Evolutionary conservation across 225 moss, liverwort and hornwort genomes (phyloP).

Genomic region (Straminergon stramineum): DNA sequence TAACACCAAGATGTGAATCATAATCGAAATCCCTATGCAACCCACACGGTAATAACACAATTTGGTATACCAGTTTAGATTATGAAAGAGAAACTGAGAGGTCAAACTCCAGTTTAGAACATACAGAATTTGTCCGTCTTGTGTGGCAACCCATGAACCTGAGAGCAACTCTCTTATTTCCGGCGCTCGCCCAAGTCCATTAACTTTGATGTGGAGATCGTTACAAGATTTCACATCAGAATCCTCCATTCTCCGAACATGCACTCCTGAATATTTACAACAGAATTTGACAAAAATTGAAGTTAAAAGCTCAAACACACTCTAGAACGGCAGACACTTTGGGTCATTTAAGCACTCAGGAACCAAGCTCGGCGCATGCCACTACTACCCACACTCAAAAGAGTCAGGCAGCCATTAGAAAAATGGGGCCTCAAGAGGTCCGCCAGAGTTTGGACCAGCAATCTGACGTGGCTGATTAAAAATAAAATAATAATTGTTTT

Average conservation of each 20-base stretch:
- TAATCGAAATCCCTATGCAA: too few species aligned
- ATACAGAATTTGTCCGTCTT: constrained; percentile 14
- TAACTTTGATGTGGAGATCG: constrained; percentile 4
- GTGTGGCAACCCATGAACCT: constrained; percentile 18
- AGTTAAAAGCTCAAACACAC: not conserved
- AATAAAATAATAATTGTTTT: too few species aligned
- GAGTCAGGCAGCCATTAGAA: not conserved
- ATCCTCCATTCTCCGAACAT: constrained; percentile 23
- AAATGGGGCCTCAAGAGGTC: too few species aligned
- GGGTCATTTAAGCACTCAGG: not conserved
- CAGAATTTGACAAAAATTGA: not conserved
- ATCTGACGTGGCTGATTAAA: too few species aligned
- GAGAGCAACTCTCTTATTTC: not conserved
- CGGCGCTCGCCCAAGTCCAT: not conserved
- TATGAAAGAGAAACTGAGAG: too few species aligned
- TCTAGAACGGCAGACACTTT: not conserved
- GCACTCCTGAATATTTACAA: not conserved
- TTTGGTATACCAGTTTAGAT: too few species aligned
- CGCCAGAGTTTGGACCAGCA: too few species aligned
- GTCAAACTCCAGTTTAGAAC: not conserved
- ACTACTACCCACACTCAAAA: not conserved
- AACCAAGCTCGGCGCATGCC: not conserved
- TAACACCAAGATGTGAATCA: too few species aligned
- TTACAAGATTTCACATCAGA: constrained; percentile 24
- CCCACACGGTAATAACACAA: too few species aligned